Evolutionary conservation across 768 basidiomycete genomes (phyloP).

Genomic region (Tulasnella sp.): DNA sequence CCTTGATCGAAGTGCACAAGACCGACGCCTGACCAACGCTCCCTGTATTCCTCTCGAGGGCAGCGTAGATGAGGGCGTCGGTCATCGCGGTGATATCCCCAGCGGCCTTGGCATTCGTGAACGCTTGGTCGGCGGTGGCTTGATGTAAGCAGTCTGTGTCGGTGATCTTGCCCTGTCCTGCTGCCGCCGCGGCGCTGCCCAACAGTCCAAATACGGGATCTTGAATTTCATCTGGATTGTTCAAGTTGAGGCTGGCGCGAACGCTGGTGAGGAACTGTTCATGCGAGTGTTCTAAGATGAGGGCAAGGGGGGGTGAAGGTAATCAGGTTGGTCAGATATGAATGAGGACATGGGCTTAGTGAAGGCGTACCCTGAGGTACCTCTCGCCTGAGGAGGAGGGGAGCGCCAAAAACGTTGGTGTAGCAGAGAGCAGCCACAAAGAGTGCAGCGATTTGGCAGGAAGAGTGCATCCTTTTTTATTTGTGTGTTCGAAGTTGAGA

Average conservation of each 20-base stretch:
- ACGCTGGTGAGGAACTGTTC: constrained; percentile 45
- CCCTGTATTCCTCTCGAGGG: constrained; percentile 55
- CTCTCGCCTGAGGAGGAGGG: constrained; percentile 41
- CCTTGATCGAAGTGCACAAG: constrained; percentile 43
- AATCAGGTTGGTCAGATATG: not conserved
- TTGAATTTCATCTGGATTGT: constrained; percentile 49
- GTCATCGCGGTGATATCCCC: constrained; percentile 46
- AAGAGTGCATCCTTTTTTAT: constrained; percentile 27
- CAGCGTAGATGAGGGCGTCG: constrained; percentile 49
- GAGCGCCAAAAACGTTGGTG: constrained; percentile 26
- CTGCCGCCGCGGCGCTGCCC: constrained; percentile 50
- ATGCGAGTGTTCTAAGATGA: constrained; percentile 51
- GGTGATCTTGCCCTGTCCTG: constrained; percentile 43
- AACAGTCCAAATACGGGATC: constrained; percentile 52
- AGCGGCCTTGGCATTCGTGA: constrained; percentile 58
- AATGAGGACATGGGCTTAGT: constrained; percentile 10
- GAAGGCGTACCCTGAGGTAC: constrained; percentile 48
- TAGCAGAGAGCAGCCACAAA: constrained; percentile 30
- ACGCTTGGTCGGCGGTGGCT: constrained; percentile 31
- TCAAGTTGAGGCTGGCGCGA: constrained; percentile 34
- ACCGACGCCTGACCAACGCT: constrained; percentile 37
- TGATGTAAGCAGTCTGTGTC: constrained; percentile 54
- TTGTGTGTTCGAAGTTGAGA: not conserved
- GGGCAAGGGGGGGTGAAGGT: not conserved
- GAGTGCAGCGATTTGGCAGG: constrained; percentile 29